A percentile compares a stretch with the other conserved stretches of the same genome.
phyloP scores from a whole-genome alignment of 2,329 filamentous ascomycete species.

The Chlorencoelia australis region DNA sequence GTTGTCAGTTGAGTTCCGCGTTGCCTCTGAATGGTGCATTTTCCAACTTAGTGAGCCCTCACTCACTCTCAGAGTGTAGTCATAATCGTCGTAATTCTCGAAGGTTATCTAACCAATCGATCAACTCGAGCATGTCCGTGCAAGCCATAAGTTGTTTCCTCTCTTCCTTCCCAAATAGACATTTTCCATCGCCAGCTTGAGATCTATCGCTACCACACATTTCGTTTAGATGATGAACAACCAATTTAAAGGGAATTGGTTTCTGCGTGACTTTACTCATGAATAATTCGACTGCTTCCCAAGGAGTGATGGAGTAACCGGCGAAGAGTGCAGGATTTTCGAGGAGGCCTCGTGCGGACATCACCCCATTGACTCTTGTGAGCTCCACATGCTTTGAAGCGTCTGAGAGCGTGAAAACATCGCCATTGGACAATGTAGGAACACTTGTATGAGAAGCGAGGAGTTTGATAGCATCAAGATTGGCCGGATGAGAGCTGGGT shows the following conservation, averaged over 20 bases:
- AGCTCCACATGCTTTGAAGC: conserved; percentile 27
- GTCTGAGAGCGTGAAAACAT: conserved; percentile 46
- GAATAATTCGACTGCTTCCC: conserved; percentile 53
- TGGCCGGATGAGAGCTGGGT: conserved; percentile 50
- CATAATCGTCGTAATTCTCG: conserved; percentile 19
- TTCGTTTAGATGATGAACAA: conserved; percentile 55
- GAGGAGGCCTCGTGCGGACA: conserved; percentile 60
- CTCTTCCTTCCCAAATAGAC: conserved; percentile 43
- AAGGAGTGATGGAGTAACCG: conserved; percentile 45
- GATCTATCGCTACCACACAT: conserved; percentile 51
- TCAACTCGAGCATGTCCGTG: conserved; percentile 44
- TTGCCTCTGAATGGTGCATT: too few relatives aligned
- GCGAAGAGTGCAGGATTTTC: conserved; percentile 55
- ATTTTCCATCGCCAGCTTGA: conserved; percentile 42
- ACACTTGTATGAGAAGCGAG: conserved; percentile 38
- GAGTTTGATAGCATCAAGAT: conserved; percentile 46
- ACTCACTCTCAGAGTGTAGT: too few relatives aligned
- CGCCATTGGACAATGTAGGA: conserved; percentile 58
- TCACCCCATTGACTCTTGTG: conserved; percentile 47
- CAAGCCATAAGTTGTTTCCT: conserved; percentile 39
- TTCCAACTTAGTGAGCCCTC: too few relatives aligned
- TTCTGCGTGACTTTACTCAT: conserved; percentile 45
- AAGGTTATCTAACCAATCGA: conserved; percentile 50
- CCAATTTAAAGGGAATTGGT: conserved; percentile 53
- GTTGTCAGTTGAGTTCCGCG: too few relatives aligned